These are phyloP conservation scores for Saccharum hybrid DNA, from an alignment of 202 grass and related monocot species.

Conservation along the genomic window DNA sequence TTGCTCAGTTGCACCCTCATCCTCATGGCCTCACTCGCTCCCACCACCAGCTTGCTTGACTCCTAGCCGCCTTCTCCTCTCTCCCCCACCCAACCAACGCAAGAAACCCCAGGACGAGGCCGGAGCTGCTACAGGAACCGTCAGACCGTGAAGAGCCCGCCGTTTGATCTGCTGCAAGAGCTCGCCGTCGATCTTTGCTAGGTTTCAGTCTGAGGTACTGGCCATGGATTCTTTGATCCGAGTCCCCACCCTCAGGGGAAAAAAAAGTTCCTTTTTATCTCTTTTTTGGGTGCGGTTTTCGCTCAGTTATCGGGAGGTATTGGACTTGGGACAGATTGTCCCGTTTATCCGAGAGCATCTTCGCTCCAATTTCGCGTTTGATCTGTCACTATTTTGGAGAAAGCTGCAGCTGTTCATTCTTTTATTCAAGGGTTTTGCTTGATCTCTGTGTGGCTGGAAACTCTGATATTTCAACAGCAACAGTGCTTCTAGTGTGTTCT, in stretches of 20 bases:
- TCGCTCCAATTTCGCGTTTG: conserved; percentile 17
- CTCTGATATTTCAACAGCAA: background rate
- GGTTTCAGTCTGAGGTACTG: conserved; percentile 45
- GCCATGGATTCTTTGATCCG: conserved; percentile 43
- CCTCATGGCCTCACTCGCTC: conserved; percentile 5
- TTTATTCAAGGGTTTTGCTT: conserved; percentile 4
- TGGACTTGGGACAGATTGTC: conserved; percentile 23
- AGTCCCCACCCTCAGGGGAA: conserved; percentile 3
- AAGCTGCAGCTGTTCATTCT: background rate
- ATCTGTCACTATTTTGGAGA: conserved; percentile 33
- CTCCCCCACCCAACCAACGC: background rate
- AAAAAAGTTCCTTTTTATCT: background rate
- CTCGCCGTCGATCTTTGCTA: conserved; percentile 22
- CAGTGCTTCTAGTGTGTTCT: background rate
- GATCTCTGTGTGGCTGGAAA: conserved; percentile 25
- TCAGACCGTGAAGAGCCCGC: background rate
- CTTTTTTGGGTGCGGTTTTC: background rate
- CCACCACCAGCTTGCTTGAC: conserved; percentile 41
- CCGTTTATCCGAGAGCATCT: conserved; percentile 30
- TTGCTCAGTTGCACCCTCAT: conserved; percentile 13
- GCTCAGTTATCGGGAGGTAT: conserved; percentile 16
- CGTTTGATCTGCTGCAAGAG: conserved; percentile 44
- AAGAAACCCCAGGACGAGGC: conserved; percentile 6
- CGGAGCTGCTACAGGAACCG: background rate
- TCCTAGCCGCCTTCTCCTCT: background rate